phyloP scores from a whole-genome alignment of 2,329 filamentous ascomycete genomes.

The Aspergillus fumigatiaffinis region DNA sequence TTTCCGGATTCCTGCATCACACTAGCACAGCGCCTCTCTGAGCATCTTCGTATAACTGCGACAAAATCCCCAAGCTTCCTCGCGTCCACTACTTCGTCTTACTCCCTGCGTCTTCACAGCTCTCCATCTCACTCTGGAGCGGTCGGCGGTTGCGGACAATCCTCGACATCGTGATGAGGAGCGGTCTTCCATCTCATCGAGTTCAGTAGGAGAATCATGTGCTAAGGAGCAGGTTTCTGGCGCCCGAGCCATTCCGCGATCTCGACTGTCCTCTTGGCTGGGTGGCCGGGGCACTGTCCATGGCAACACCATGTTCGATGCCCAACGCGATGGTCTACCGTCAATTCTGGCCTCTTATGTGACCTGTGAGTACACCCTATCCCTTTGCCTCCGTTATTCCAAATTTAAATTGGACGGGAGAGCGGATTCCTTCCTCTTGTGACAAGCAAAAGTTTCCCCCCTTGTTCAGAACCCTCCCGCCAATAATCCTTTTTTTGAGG shows the following conservation, averaged over 20 bases:
- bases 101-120: constrained; percentile 1
- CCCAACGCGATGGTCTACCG: constrained; percentile 34
- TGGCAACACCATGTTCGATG: constrained; percentile 42
- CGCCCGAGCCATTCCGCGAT: constrained; percentile 36
- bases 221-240: constrained; percentile 31
- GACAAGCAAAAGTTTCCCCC: neutral
- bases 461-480: constrained; percentile 1
- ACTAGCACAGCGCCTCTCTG: neutral
- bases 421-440: constrained; percentile 2
- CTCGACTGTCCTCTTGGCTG: constrained; percentile 30
- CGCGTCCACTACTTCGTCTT: neutral
- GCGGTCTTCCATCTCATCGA: constrained; percentile 13
- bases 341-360: constrained; percentile 30
- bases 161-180: constrained; percentile 14
- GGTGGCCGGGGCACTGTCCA: constrained; percentile 29
- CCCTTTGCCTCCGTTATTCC: constrained; percentile 7
- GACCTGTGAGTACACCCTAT: constrained; percentile 30
- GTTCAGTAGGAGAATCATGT: constrained; percentile 34
- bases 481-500: neutral
- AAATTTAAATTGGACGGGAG: neutral
- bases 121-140: constrained; percentile 15
- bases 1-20: neutral
- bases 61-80: neutral
- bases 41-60: neutral
- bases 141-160: constrained; percentile 12